Base-by-base conservation (phyloP, 2,329 filamentous ascomycete species). In the Myriangium duriaei region DNA sequence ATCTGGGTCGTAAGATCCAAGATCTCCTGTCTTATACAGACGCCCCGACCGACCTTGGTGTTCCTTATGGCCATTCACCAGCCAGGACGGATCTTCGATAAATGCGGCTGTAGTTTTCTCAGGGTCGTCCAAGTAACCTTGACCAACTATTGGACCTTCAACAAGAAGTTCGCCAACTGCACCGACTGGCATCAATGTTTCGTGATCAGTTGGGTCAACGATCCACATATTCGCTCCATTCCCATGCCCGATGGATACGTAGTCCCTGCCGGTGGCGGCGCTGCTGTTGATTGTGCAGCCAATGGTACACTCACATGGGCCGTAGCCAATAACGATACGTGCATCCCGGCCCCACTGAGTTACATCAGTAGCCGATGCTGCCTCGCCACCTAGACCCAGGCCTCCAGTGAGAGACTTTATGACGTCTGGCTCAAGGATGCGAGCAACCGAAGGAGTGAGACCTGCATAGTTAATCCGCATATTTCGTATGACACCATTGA, bases 21-120 rank as follows among this genome's bases (percentile, higher is more conserved):
- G 56, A 44, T 79, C 74, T 1, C 74, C 74, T 0, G 74, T 76
- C 47, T 70, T 72, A 49, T 77, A 78, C 2, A 77, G 47, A 4
- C 67, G 58, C 1, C 64, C 65, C 6, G 42, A 47, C 4, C 64
- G 57, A 2, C 66, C 66, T 11, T 32, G 4, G 17, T 38, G 32
- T 9, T 32, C 37, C 5, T 19, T 34, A 6, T 32, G 19, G 10
- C 44, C 44, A 10, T 30, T 28, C 3, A 32, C 11, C 6, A 52
- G 41, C 51, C 51, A 56, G 2, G 19, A 4, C 3, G 52, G 48
- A 36, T 46, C 34, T 11, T 53, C 40, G 5, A 61, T 50, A 44
- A 62, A 63, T 0, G 46, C 44, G 3, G 41, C 45, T 5, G 42
- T 37, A 1, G 57, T 60, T 42, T 49, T 51, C n/a, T 46, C 46